phyloP scores from a whole-genome alignment of 805 yeast genomes.

The Yamadazyma phyllophila region DNA sequence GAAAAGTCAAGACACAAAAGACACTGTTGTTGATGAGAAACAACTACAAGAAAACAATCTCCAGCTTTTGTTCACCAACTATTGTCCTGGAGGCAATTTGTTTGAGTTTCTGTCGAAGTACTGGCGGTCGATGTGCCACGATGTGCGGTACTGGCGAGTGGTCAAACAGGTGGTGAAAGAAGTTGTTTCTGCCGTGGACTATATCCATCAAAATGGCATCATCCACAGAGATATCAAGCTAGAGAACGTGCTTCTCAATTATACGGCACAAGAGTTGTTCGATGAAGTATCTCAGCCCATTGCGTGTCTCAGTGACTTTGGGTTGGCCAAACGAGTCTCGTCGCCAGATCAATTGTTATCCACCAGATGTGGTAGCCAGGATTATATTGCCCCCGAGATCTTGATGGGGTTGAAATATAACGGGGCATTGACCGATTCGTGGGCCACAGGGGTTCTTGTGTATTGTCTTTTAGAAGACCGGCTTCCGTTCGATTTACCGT shows the following conservation, averaged over 20 bases:
- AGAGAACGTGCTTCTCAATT: conserved; percentile 69
- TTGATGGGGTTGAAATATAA: conserved; percentile 88
- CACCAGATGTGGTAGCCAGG: conserved; percentile 95
- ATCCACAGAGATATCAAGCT: conserved; percentile 92
- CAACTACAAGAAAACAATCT: conserved; percentile 19
- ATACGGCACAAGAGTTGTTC: conserved; percentile 23
- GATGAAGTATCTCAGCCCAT: background rate
- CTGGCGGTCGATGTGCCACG: conserved; percentile 38
- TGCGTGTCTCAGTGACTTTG: conserved; percentile 75
- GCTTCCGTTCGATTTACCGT: conserved; percentile 89
- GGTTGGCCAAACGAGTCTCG: conserved; percentile 71
- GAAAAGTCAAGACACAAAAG: background rate
- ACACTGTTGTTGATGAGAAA: background rate
- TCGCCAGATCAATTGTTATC: conserved; percentile 61
- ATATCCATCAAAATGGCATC: conserved; percentile 63
- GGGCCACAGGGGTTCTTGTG: conserved; percentile 94
- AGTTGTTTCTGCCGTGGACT: conserved; percentile 63
- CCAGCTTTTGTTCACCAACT: conserved; percentile 60
- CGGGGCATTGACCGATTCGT: conserved; percentile 86
- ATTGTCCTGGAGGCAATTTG: conserved; percentile 82
- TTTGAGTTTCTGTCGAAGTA: conserved; percentile 48
- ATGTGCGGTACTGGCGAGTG: conserved; percentile 43
- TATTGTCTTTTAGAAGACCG: conserved; percentile 82
- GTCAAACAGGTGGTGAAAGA: conserved; percentile 69
- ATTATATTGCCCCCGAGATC: conserved; percentile 93